phyloP scores from a whole-genome alignment of 2,329 filamentous ascomycete genomes.

The Chaetomium strumarium region DNA sequence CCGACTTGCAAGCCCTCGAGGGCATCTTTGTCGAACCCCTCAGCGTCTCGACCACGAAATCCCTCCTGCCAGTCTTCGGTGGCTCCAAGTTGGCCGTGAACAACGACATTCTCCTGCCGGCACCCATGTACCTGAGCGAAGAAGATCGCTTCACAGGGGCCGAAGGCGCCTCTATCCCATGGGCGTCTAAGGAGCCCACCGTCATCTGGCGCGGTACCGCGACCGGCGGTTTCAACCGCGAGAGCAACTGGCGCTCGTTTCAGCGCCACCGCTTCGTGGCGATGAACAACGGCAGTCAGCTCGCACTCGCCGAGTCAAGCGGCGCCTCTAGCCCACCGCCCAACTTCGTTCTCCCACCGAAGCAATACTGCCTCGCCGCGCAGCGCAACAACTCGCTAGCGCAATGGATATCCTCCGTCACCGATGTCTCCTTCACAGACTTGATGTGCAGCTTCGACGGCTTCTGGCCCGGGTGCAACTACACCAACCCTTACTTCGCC shows the following conservation, averaged over 20 bases:
- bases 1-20: conserved; percentile 56
- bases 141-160: conserved; percentile 57
- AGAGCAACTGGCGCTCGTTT: conserved; percentile 63
- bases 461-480: conserved; percentile 38
- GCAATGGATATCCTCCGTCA: conserved; percentile 44
- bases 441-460: conserved; percentile 43
- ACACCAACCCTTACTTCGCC: conserved; percentile 43
- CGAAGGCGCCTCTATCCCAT: conserved; percentile 46
- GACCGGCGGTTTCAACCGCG: conserved; percentile 55
- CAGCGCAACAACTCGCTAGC: conserved; percentile 30
- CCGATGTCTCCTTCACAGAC: conserved; percentile 49
- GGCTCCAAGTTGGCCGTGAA: conserved; percentile 64
- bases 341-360: conserved; percentile 50
- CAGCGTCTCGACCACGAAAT: conserved; percentile 49
- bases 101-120: conserved; percentile 64
- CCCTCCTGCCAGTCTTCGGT: conserved; percentile 60
- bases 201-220: conserved; percentile 63
- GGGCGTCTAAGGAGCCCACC: conserved; percentile 50
- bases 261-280: conserved; percentile 70
- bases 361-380: conserved; percentile 34
- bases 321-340: conserved; percentile 29
- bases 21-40: conserved; percentile 60
- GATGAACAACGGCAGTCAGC: conserved; percentile 62
- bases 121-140: conserved; percentile 62
- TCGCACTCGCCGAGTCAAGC: conserved; percentile 43